phyloP scores from a whole-genome alignment of 768 basidiomycete species.

The Coprinopsis sp. region DNA sequence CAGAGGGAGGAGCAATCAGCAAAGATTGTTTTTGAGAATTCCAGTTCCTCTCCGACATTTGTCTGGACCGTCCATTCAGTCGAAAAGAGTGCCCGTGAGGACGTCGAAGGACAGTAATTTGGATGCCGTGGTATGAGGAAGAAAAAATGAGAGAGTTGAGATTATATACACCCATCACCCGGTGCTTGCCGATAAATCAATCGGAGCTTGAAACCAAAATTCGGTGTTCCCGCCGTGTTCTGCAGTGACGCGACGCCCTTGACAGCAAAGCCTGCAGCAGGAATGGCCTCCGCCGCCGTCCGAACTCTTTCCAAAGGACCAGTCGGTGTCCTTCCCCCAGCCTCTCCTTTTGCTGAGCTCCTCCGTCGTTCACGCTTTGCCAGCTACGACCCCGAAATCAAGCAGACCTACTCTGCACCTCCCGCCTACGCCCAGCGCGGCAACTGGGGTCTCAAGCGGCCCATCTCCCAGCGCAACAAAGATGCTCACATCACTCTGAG shows the following conservation, averaged over 20 bases:
- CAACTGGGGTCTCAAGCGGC: slow-evolving; percentile 84
- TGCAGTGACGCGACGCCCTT: slow-evolving; percentile 18
- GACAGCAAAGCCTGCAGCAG: slow-evolving; percentile 3
- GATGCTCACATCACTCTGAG: slow-evolving; percentile 62
- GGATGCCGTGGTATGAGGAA: slow-evolving; percentile 52
- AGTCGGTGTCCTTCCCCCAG: slow-evolving; percentile 27
- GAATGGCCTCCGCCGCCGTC: slow-evolving; percentile 21
- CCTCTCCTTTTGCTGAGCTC: slow-evolving; percentile 72
- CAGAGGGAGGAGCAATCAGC: slow-evolving; percentile 86
- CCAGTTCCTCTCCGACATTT: slow-evolving; percentile 71
- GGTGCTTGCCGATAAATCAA: not conserved
- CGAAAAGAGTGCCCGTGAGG: slow-evolving; percentile 25
- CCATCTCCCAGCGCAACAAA: slow-evolving; percentile 61
- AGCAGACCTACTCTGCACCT: slow-evolving; percentile 71
- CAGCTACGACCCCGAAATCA: slow-evolving; percentile 68
- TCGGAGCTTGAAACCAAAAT: too few species aligned
- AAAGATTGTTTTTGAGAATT: slow-evolving; percentile 88
- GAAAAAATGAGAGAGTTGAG: slow-evolving; percentile 12
- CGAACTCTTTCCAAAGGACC: slow-evolving; percentile 10
- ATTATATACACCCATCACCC: slow-evolving; percentile 26
- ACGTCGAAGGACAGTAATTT: slow-evolving; percentile 74
- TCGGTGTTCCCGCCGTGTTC: too few species aligned
- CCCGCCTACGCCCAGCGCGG: slow-evolving; percentile 70
- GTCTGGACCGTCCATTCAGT: slow-evolving; percentile 82
- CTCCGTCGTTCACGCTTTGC: slow-evolving; percentile 82